Evolutionary conservation across 495 filamentous ascomycete genomes (phyloP).

Genomic region (Penicillium psychrofluorescens): DNA sequence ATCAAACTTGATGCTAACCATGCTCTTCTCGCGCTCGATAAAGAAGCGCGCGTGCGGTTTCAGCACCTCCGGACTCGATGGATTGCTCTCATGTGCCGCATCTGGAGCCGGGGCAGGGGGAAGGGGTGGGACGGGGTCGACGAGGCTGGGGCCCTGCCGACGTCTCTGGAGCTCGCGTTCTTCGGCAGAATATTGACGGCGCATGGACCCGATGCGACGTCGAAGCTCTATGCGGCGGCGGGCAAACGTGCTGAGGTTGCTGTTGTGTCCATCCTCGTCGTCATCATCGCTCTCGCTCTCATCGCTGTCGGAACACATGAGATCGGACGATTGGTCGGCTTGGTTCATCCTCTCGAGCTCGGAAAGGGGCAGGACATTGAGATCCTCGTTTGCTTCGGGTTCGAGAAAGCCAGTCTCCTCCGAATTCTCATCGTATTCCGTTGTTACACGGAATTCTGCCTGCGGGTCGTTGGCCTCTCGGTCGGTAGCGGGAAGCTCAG

Average conservation of each 20-base stretch:
- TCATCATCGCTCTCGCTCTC: slow-evolving; percentile 43
- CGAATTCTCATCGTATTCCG: slow-evolving; percentile 40
- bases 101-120: slow-evolving; percentile 6
- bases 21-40: slow-evolving; percentile 72
- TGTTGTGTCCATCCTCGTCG: slow-evolving; percentile 4
- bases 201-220: slow-evolving; percentile 17
- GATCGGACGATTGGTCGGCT: slow-evolving; percentile 5
- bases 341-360: slow-evolving; percentile 17
- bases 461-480: slow-evolving; percentile 13
- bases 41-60: slow-evolving; percentile 70
- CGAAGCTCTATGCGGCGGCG: slow-evolving; percentile 25
- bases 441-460: slow-evolving; percentile 42
- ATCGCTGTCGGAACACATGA: slow-evolving; percentile 43
- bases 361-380: slow-evolving; percentile 9
- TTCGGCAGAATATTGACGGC: slow-evolving; percentile 9
- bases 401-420: slow-evolving; percentile 25
- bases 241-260: slow-evolving; percentile 10
- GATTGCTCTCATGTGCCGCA: slow-evolving; percentile 6
- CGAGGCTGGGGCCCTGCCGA: slow-evolving; percentile 18
- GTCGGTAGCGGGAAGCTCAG: slow-evolving; percentile 4
- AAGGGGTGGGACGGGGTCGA: slow-evolving; percentile 16
- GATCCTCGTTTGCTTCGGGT: slow-evolving; percentile 12
- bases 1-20: slow-evolving; percentile 81
- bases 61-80: slow-evolving; percentile 44
- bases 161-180: slow-evolving; percentile 10